Conservation (phyloP, 2,329 filamentous ascomycete genomes). For the Cladosporium velox region DNA sequence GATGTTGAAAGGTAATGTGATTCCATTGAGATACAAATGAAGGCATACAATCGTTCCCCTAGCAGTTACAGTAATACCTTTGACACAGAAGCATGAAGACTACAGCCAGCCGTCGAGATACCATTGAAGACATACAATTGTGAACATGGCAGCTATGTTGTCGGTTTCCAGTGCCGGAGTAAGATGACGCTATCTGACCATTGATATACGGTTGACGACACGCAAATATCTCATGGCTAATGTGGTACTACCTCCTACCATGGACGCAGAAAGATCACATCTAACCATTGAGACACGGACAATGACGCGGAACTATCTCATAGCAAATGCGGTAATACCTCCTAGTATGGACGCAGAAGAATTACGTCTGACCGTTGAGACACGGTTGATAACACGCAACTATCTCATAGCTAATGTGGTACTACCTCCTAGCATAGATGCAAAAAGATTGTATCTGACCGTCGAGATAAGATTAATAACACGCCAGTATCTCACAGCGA, state of each 20-base stretch:
- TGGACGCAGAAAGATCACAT: neutral
- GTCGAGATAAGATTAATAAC: neutral
- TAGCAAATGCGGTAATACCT: neutral
- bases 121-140: neutral
- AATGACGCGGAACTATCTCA: neutral
- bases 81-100: neutral
- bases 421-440: neutral
- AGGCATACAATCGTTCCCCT: neutral
- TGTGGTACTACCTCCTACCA: neutral
- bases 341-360: neutral
- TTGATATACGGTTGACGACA: neutral
- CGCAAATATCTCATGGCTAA: neutral
- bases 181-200: neutral
- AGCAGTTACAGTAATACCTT: neutral
- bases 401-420: neutral
- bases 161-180: neutral
- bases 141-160: neutral
- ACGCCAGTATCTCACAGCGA: neutral
- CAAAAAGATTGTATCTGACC: neutral
- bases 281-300: neutral
- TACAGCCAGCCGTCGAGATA: neutral
- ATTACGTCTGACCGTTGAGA: neutral
- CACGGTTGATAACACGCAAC: too few species aligned
- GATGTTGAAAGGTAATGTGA: neutral
- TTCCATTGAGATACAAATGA: neutral